Evolutionary conservation across 1,284 basidiomycete species (phyloP).

Genomic region (Malassezia pachydermatis): DNA sequence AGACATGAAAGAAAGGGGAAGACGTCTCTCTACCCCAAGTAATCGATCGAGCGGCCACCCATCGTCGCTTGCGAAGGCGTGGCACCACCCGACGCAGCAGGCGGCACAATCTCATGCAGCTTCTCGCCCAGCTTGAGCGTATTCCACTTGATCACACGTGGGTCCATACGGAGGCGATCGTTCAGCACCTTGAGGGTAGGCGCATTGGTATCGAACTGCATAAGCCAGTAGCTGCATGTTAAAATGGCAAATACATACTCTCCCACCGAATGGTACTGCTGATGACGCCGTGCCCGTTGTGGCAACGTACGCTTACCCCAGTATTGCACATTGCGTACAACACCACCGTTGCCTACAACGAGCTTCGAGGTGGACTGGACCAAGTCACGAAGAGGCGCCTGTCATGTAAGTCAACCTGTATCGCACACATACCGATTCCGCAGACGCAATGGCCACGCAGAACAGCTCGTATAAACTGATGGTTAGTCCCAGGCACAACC

Average conservation of each 20-base stretch:
- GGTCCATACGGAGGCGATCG: slow-evolving; percentile 62
- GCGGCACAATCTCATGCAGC: slow-evolving; percentile 49
- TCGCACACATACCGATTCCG: slow-evolving; percentile 29
- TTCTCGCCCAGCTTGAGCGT: slow-evolving; percentile 67
- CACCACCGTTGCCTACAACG: slow-evolving; percentile 66
- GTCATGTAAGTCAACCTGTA: neutral
- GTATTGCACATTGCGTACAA: slow-evolving; percentile 66
- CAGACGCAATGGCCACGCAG: slow-evolving; percentile 40
- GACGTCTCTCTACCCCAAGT: slow-evolving; percentile 14
- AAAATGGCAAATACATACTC: slow-evolving; percentile 59
- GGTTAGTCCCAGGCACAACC: neutral
- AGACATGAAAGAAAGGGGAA: too few species aligned
- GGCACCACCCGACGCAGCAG: slow-evolving; percentile 25
- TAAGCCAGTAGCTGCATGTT: slow-evolving; percentile 65
- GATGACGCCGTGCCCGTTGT: slow-evolving; percentile 64
- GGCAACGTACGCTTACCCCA: slow-evolving; percentile 66
- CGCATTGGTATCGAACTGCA: slow-evolving; percentile 77
- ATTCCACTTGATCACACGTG: slow-evolving; percentile 71
- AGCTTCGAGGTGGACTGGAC: slow-evolving; percentile 64
- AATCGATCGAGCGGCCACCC: slow-evolving; percentile 17
- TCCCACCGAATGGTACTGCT: slow-evolving; percentile 58
- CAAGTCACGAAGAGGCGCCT: slow-evolving; percentile 67
- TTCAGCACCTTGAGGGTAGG: slow-evolving; percentile 59
- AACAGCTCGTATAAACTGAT: slow-evolving; percentile 46
- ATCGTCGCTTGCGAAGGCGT: slow-evolving; percentile 14